Conservation (phyloP, 1,284 basidiomycete species). For the Xerocomus minutiporus region DNA sequence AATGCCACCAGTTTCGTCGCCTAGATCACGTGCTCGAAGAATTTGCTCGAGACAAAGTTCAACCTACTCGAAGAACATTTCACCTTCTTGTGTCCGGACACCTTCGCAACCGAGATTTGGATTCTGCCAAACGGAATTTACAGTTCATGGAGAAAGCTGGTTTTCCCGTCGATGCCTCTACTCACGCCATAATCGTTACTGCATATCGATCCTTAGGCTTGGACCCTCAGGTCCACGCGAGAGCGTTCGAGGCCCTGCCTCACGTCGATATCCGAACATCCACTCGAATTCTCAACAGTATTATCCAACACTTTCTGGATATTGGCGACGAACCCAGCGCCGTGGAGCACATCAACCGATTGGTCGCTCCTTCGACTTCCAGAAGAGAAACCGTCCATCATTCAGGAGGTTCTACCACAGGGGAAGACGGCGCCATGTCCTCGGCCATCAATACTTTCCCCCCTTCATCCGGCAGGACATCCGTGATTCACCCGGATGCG, state of each 20-base stretch:
- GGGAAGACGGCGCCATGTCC: constrained; percentile 28
- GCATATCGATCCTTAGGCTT: constrained; percentile 58
- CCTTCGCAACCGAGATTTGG: constrained; percentile 62
- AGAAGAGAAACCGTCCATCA: constrained; percentile 15
- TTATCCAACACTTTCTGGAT: constrained; percentile 58
- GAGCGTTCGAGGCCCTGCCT: constrained; percentile 46
- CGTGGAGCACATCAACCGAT: constrained; percentile 45
- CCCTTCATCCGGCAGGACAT: constrained; percentile 6
- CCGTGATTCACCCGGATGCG: constrained; percentile 42
- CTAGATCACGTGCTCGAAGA: constrained; percentile 46
- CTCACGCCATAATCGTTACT: constrained; percentile 55
- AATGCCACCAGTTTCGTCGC: constrained; percentile 44
- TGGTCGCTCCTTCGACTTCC: constrained; percentile 42
- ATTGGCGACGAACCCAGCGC: constrained; percentile 47
- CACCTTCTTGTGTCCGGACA: constrained; percentile 62
- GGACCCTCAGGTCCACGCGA: constrained; percentile 49
- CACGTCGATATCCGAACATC: constrained; percentile 38
- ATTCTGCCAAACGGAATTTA: constrained; percentile 48
- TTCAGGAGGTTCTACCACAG: constrained; percentile 34
- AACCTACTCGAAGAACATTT: constrained; percentile 57
- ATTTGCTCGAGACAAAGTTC: constrained; percentile 44
- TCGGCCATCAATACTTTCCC: constrained; percentile 8
- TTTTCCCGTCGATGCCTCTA: constrained; percentile 48
- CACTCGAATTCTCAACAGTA: constrained; percentile 55
- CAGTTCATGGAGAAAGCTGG: constrained; percentile 53